Evolutionary conservation across 768 basidiomycete genomes (phyloP).

Genomic region (Tephrocybe rancida): DNA sequence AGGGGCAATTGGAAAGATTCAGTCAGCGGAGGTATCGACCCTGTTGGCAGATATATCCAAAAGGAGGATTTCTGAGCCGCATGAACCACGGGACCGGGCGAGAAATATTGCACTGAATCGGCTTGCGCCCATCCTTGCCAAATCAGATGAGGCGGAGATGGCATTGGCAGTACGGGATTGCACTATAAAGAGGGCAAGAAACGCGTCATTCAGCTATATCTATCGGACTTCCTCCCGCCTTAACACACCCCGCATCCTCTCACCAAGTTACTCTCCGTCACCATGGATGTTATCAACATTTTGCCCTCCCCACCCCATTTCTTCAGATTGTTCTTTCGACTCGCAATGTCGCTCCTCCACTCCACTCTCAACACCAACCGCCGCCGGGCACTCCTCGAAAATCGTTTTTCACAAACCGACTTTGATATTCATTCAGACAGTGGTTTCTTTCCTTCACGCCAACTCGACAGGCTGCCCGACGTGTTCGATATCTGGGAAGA

Average conservation of each 20-base stretch:
- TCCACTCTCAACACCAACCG: conserved; percentile 39
- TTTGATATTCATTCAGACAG: conserved; percentile 65
- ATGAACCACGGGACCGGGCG: conserved; percentile 17
- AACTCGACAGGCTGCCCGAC: conserved; percentile 55
- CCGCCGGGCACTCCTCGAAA: conserved; percentile 30
- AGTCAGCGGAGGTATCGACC: conserved; percentile 31
- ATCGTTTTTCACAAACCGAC: conserved; percentile 38
- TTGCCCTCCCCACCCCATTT: conserved; percentile 58
- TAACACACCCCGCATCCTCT: background rate
- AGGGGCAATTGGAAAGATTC: conserved; percentile 29
- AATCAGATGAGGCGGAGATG: conserved; percentile 23
- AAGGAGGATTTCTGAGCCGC: conserved; percentile 20
- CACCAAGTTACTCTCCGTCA: background rate
- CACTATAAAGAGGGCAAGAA: conserved; percentile 17
- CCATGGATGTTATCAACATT: conserved; percentile 45
- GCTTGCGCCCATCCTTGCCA: conserved; percentile 15
- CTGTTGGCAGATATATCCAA: conserved; percentile 21
- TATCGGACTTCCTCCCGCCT: background rate
- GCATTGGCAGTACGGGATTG: conserved; percentile 11
- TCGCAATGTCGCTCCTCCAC: conserved; percentile 47
- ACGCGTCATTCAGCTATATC: conserved; percentile 8
- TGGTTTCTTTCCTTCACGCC: conserved; percentile 82
- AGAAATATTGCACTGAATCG: conserved; percentile 12
- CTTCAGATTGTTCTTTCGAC: conserved; percentile 47
- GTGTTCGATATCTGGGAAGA: conserved; percentile 73